Percentiles rank a stretch among this genome's conserved stretches.
These are phyloP conservation scores for Dryadomyces sulphureus DNA, from an alignment of 2,329 filamentous ascomycete species.

Conservation along the genomic window DNA sequence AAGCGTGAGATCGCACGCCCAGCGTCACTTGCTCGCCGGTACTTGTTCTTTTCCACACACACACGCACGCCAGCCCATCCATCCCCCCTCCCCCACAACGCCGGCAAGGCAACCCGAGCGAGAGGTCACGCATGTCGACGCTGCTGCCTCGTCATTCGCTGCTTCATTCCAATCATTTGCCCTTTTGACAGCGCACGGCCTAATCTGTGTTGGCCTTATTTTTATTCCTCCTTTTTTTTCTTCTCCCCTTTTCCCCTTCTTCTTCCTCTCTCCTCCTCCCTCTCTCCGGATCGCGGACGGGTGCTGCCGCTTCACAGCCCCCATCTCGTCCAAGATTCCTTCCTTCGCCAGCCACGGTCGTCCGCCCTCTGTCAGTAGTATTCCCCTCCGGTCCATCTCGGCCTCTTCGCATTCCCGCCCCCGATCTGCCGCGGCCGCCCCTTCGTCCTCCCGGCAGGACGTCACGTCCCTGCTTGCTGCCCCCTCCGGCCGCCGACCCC, in stretches of 20 bases:
- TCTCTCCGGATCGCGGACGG: constrained; percentile 29
- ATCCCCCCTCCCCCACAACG: neutral
- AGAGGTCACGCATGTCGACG: constrained; percentile 1
- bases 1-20: neutral
- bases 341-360: constrained; percentile 44
- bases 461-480: constrained; percentile 31
- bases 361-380: constrained; percentile 69
- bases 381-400: constrained; percentile 65
- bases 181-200: neutral
- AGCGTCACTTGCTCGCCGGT: neutral
- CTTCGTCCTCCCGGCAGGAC: constrained; percentile 16
- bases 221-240: neutral
- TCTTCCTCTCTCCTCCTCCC: neutral
- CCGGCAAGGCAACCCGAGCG: neutral
- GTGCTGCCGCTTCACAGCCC: constrained; percentile 67
- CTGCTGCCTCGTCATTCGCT: neutral
- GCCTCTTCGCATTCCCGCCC: constrained; percentile 3
- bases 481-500: constrained; percentile 17
- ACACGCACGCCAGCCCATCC: neutral
- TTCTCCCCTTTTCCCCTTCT: neutral
- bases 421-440: constrained; percentile 15
- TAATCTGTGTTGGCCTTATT: neutral
- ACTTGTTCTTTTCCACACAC: neutral
- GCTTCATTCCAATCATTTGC: neutral
- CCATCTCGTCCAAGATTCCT: constrained; percentile 73